Evolutionary conservation across 352 stramenopile species (phyloP), one percentile per base, ranked within the genome.

Genomic region (Halophytophthora polymorphica): DNA sequence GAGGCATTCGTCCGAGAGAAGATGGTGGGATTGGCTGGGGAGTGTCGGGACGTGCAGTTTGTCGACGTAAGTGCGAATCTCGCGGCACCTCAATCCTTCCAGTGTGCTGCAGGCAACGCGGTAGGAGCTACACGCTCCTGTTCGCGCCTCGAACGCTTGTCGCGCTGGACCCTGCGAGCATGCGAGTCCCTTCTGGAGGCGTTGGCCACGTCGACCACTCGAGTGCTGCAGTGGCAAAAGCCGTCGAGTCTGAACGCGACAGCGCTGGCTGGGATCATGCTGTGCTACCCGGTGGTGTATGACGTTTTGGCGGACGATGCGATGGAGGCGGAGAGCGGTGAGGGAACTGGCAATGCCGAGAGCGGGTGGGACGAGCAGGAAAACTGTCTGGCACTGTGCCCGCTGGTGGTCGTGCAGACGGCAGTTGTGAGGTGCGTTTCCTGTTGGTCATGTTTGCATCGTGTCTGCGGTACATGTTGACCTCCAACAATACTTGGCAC

Each of bases 351-450:
- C 18, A 22, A 45, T 17, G 10, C n/a, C 13, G 49, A 36, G 28
- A 10, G 28, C 3, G 56, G 44, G 5, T 80, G 69, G 72, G 48
- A 35, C 13, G 44, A 53, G 15, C 66, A 80, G 45, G 53, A 60
- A 4, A 88, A 86, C 45, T 86, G 71, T 36, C 65, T 88, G n/a
- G 56, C 61, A 3, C 62, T 83, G 66, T 71, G 64, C 49, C 69
- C 71, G 18, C 65, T 88, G 35, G 50, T 53, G 23, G 48, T 88
- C 15, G 6, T 86, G 6, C 33, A 66, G 12, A 50, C 48, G 10
- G n/a, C 46, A 13, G 35, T 19, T 29, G 8, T 69, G 28, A 48
- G 58, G 65, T 64, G 53, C 53, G 54, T 65, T 13, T 37, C 28
- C 13, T 12, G n/a, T 46, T 40, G 28, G n/a, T 55, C n/a, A 21